phyloP scores from a whole-genome alignment of 257 asterid genomes.

The Mitragyna speciosa region DNA sequence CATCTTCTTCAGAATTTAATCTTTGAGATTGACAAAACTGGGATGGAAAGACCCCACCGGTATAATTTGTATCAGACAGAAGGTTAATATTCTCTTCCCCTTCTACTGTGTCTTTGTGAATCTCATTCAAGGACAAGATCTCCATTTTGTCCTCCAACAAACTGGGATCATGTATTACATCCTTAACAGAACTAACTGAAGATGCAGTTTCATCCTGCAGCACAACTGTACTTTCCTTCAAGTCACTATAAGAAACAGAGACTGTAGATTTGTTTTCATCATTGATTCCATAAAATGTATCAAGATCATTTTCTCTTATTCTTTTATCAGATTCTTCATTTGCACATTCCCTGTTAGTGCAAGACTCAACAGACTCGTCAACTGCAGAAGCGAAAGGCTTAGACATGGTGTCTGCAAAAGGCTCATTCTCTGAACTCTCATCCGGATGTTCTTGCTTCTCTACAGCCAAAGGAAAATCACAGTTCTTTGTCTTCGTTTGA shows the following conservation, averaged over 20 bases:
- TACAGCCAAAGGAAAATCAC: constrained; percentile 22
- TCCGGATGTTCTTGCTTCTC: constrained; percentile 23
- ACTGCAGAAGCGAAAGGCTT: constrained; percentile 26
- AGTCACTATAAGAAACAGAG: constrained; percentile 5
- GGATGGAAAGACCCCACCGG: constrained; percentile 35
- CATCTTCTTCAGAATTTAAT: constrained; percentile 16
- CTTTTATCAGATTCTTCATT: constrained; percentile 20
- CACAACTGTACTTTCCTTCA: constrained; percentile 24
- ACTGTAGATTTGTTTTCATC: constrained; percentile 13
- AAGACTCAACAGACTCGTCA: constrained; percentile 17
- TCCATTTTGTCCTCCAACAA: constrained; percentile 46
- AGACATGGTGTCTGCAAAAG: constrained; percentile 27
- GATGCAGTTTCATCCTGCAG: constrained; percentile 26
- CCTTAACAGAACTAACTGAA: constrained; percentile 23
- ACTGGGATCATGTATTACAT: constrained; percentile 19
- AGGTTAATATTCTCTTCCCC: constrained; percentile 41
- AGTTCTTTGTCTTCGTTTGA: constrained; percentile 24
- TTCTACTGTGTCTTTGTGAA: constrained; percentile 29
- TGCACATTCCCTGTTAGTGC: constrained; percentile 16
- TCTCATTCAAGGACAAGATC: constrained; percentile 40
- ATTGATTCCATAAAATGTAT: background rate
- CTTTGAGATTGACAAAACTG: constrained; percentile 23
- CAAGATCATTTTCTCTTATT: constrained; percentile 20
- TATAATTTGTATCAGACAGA: constrained; percentile 49
- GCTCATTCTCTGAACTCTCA: constrained; percentile 22